These are phyloP conservation scores for Fusarium acutatum DNA, from an alignment of 2,329 filamentous ascomycete genomes.

Conservation along the genomic window DNA sequence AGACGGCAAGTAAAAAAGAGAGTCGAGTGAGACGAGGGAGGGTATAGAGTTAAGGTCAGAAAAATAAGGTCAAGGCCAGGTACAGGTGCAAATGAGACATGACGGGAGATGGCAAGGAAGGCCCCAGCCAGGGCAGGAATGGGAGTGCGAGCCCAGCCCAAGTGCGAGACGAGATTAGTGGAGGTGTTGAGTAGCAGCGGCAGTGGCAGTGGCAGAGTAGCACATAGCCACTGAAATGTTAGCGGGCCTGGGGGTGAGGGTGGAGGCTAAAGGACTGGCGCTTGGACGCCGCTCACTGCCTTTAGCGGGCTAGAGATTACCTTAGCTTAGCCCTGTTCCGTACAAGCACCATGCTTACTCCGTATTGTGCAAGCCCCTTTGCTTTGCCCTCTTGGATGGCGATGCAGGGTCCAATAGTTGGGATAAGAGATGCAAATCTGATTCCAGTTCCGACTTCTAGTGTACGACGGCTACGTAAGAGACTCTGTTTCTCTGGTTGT, in stretches of 20 bases:
- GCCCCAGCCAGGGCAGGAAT: constrained; percentile 15
- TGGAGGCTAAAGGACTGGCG: constrained; percentile 12
- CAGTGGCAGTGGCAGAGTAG: constrained; percentile 2
- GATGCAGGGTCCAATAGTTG: constrained; percentile 16
- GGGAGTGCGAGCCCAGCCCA: constrained; percentile 27
- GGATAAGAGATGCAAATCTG: constrained; percentile 5
- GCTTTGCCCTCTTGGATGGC: background rate
- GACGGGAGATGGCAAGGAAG: constrained; percentile 15
- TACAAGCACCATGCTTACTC: constrained; percentile 20
- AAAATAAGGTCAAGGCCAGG: constrained; percentile 5
- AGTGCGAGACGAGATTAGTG: constrained; percentile 21
- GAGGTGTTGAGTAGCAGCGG: constrained; percentile 10
- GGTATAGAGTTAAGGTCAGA: constrained; percentile 15
- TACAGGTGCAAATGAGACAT: constrained; percentile 23
- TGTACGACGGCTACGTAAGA: constrained; percentile 13
- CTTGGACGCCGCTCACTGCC: constrained; percentile 33
- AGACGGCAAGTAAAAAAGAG: constrained; percentile 7
- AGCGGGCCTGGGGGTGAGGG: constrained; percentile 10
- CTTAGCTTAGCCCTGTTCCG: constrained; percentile 25
- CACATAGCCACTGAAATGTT: constrained; percentile 29
- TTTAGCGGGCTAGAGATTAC: constrained; percentile 22
- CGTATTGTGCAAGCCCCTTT: constrained; percentile 12
- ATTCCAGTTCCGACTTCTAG: constrained; percentile 16
- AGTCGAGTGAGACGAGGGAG: constrained; percentile 1
- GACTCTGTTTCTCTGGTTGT: background rate